phyloP scores from a whole-genome alignment of 108 stramenopile species.

The Nitzschia inconspicua region DNA sequence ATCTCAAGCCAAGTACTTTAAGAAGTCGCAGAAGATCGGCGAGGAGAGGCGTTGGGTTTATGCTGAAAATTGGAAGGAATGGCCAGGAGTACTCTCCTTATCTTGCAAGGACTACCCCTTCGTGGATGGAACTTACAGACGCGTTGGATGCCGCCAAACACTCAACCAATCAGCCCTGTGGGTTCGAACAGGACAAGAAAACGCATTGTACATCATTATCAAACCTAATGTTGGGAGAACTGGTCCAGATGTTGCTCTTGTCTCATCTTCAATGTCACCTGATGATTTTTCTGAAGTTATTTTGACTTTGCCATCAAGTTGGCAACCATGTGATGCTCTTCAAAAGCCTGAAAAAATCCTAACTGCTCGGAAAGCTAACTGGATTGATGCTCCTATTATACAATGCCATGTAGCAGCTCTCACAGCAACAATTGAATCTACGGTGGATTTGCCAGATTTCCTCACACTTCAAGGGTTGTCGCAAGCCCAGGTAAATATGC shows the following conservation, averaged over 20 bases:
- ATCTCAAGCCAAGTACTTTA: constrained; percentile 19
- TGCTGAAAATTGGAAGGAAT: constrained; percentile 56
- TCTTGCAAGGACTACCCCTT: not conserved
- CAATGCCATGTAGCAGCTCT: not conserved
- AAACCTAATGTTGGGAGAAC: constrained; percentile 50
- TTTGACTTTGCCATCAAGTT: constrained; percentile 35
- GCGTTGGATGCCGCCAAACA: constrained; percentile 45
- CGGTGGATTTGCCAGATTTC: constrained; percentile 12
- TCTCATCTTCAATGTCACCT: constrained; percentile 40
- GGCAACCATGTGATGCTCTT: constrained; percentile 72
- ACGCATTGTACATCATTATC: constrained; percentile 46
- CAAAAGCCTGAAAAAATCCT: not conserved
- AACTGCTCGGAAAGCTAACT: constrained; percentile 7
- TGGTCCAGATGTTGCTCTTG: constrained; percentile 50
- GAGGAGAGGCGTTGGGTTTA: constrained; percentile 59
- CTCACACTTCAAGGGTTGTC: constrained; percentile 35
- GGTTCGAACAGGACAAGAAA: constrained; percentile 24
- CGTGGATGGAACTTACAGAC: constrained; percentile 35
- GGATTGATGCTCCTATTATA: not conserved
- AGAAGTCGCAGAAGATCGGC: constrained; percentile 11
- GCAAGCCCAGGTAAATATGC: constrained; percentile 20
- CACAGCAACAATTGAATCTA: not conserved
- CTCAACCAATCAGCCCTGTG: constrained; percentile 59
- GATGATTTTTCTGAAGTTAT: constrained; percentile 35
- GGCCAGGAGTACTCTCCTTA: constrained; percentile 48